phyloP scores from a whole-genome alignment of 441 rosid genomes.

The Populus hybrid region DNA sequence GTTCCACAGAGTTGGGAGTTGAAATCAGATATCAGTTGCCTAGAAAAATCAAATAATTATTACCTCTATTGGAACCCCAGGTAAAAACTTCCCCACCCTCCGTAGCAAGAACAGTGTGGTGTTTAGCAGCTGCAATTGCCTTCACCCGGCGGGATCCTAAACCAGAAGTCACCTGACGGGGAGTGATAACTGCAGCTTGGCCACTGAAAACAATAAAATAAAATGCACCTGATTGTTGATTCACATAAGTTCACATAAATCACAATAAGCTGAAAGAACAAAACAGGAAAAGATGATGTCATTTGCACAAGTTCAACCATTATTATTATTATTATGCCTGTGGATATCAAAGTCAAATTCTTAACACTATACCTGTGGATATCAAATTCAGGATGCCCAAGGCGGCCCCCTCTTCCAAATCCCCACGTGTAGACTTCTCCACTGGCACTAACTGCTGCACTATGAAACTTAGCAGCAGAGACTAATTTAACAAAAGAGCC shows the following conservation, averaged over 20 bases:
- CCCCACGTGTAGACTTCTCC: conserved; percentile 99
- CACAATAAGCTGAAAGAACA: conserved; percentile 10
- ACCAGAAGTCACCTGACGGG: conserved; percentile 87
- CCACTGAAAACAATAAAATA: conserved; percentile 61
- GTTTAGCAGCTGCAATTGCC: conserved; percentile 98
- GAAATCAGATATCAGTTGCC: conserved; percentile 12
- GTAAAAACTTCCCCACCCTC: conserved; percentile 92
- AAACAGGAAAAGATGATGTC: background rate
- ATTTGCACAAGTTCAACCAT: background rate
- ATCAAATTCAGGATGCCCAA: conserved; percentile 99
- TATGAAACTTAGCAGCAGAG: conserved; percentile 97
- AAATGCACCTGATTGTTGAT: conserved; percentile 21
- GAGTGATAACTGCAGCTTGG: conserved; percentile 99
- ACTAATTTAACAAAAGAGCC: conserved; percentile 64
- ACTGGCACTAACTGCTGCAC: conserved; percentile 67
- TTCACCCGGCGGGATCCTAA: conserved; percentile 81
- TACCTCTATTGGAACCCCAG: conserved; percentile 99
- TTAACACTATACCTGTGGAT: conserved; percentile 72
- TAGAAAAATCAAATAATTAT: conserved; percentile 6
- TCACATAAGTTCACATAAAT: conserved; percentile 6
- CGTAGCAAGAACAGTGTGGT: conserved; percentile 92
- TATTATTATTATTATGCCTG: conserved; percentile 43
- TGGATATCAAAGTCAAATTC: conserved; percentile 67
- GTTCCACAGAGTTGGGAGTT: background rate
- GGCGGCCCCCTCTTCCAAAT: conserved; percentile 99